Evolutionary conservation across 352 stramenopile species (phyloP), one percentile per base, ranked within the genome.

Genomic region (Blastocystis sp.): DNA sequence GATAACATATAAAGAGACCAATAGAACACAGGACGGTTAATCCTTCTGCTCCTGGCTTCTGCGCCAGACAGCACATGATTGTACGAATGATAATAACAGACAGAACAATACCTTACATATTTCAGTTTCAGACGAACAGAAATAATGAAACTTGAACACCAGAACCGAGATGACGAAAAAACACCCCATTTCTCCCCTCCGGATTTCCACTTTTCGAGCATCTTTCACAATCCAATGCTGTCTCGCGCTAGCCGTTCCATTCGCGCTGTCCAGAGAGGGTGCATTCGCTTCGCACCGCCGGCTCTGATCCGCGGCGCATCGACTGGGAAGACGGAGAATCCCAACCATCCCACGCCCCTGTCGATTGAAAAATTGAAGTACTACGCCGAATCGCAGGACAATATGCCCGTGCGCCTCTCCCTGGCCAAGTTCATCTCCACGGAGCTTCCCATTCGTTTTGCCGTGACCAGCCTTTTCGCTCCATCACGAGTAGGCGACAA

Each of bases 311-410:
- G 66, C n/a, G 38, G 38, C 2, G 24, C 54, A 28, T 19, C 48
- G 66, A n/a, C 9, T 40, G 48, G 21, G 40, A 34, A 42, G n/a
- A 14, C 52, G 17, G 17, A n/a, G 38, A 84, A 43, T 42, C 61
- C 74, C 14, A 84, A 84, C 34, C 45, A 34, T 84, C 74, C 74
- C 19, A 84, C 74, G 24, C 74, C 74, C 24, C 61, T 84, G 1
- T 84, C 74, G 9, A 84, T 84, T 57, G 52, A 84, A 21, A 59
- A 34, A 17, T 69, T 84, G 52, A 84, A 84, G 43, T 21, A 66
- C 43, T 84, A 70, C 28, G 74, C 74, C n/a, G 74, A 66, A 68
- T 84, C 74, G 10, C 74, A 84, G 61, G 57, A 84, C 57, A 84
- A 84, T 34, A 68, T 84, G 59, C 52, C 74, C 1, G 52, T 68